Conservation (phyloP, 345 rosid species). For the Hevea brasiliensis region DNA sequence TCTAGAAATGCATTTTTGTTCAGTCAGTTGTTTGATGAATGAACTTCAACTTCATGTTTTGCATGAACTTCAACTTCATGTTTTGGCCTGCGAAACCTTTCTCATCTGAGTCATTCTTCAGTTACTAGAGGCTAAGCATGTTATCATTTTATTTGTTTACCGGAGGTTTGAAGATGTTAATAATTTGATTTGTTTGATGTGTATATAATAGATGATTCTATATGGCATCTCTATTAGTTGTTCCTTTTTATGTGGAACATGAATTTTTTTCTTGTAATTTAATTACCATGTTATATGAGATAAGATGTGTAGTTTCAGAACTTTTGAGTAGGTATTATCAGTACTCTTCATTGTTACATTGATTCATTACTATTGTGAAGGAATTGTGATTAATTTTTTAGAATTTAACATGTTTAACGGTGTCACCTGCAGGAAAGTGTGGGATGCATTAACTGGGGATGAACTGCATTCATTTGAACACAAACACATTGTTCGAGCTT, state of each 20-base stretch:
- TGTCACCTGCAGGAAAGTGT: conserved; percentile 57
- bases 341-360: neutral
- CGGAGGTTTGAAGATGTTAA: neutral
- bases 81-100: neutral
- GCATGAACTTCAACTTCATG: neutral
- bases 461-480: conserved; percentile 87
- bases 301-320: neutral
- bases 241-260: neutral
- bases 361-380: neutral
- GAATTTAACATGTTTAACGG: neutral
- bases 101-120: neutral
- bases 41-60: neutral
- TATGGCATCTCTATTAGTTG: neutral
- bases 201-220: neutral
- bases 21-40: neutral
- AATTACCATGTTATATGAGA: neutral
- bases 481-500: conserved; percentile 90
- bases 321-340: neutral
- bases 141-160: neutral
- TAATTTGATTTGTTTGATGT: neutral
- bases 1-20: neutral
- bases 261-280: neutral
- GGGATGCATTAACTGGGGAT: conserved; percentile 93
- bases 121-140: neutral
- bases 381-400: neutral